Conservation (phyloP, 352 stramenopile species). For the Phytophthora ohioensis region DNA sequence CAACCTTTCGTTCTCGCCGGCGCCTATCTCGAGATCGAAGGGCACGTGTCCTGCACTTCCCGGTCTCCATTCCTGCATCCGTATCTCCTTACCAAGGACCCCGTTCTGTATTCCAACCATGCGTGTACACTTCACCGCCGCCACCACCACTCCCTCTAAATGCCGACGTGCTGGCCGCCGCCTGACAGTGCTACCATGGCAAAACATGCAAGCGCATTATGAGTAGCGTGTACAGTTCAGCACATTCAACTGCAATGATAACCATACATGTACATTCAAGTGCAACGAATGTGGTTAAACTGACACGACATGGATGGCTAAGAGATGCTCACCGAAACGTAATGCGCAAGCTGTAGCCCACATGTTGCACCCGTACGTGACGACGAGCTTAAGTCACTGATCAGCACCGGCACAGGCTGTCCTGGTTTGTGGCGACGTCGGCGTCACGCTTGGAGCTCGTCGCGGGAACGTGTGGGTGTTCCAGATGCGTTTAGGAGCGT, state of each 20-base stretch:
- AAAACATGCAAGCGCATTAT: background rate
- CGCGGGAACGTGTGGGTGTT: constrained; percentile 51
- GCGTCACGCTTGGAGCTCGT: constrained; percentile 20
- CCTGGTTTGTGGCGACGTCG: constrained; percentile 8
- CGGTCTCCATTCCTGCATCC: constrained; percentile 8
- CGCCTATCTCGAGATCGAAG: constrained; percentile 31
- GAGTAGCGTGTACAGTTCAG: background rate
- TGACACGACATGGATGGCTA: constrained; percentile 10
- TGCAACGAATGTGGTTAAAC: constrained; percentile 17
- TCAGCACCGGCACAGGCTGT: constrained; percentile 21
- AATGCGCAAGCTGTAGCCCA: constrained; percentile 10
- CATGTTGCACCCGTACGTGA: constrained; percentile 20
- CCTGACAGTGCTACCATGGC: constrained; percentile 5
- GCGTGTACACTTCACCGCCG: background rate
- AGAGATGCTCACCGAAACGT: constrained; percentile 23
- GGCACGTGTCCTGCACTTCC: constrained; percentile 6
- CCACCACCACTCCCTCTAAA: constrained; percentile 4
- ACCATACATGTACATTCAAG: constrained; percentile 1
- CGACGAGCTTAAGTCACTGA: constrained; percentile 34
- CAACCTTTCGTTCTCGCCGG: background rate
- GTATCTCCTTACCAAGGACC: constrained; percentile 24
- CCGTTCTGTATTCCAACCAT: constrained; percentile 7
- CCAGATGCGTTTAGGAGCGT: constrained; percentile 46
- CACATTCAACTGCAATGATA: constrained; percentile 7
- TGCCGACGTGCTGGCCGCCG: background rate